A percentile compares a stretch with the other conserved stretches of the same genome.
phyloP scores from a whole-genome alignment of 768 basidiomycete genomes.

The Termitomyces sp. region DNA sequence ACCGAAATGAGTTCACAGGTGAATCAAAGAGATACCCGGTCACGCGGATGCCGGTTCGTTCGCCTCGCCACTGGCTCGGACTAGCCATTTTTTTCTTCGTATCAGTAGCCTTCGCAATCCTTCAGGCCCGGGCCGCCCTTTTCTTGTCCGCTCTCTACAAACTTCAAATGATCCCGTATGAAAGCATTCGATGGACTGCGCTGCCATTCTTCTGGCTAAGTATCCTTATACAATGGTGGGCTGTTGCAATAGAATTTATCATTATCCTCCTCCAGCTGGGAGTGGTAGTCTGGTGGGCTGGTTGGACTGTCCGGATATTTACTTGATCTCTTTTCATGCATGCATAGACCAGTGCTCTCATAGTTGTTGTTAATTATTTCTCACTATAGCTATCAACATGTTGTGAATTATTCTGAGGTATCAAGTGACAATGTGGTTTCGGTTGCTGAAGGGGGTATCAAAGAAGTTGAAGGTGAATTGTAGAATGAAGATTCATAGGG shows the following conservation, averaged over 20 bases:
- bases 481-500: slow-evolving; percentile 10
- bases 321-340: slow-evolving; percentile 24
- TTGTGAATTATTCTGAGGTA: slow-evolving; percentile 6
- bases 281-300: slow-evolving; percentile 71
- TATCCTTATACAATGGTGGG: slow-evolving; percentile 66
- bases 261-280: slow-evolving; percentile 58
- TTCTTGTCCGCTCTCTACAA: slow-evolving; percentile 53
- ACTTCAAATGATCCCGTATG: slow-evolving; percentile 56
- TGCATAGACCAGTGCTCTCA: neutral
- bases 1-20: slow-evolving; percentile 83
- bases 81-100: slow-evolving; percentile 50
- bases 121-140: slow-evolving; percentile 60
- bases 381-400: neutral
- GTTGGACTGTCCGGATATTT: slow-evolving; percentile 61
- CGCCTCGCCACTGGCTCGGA: slow-evolving; percentile 66
- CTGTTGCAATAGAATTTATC: slow-evolving; percentile 56
- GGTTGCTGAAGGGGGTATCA: neutral
- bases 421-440: slow-evolving; percentile 2
- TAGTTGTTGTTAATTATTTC: neutral
- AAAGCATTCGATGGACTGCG: slow-evolving; percentile 60
- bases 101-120: slow-evolving; percentile 46
- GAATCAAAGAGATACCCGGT: slow-evolving; percentile 69
- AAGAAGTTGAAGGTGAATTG: neutral
- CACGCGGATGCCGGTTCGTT: slow-evolving; percentile 55
- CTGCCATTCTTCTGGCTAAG: slow-evolving; percentile 65